These are phyloP conservation scores for Afroboletus lepidellus DNA, from an alignment of 1,284 basidiomycete genomes.

Conservation along the genomic window DNA sequence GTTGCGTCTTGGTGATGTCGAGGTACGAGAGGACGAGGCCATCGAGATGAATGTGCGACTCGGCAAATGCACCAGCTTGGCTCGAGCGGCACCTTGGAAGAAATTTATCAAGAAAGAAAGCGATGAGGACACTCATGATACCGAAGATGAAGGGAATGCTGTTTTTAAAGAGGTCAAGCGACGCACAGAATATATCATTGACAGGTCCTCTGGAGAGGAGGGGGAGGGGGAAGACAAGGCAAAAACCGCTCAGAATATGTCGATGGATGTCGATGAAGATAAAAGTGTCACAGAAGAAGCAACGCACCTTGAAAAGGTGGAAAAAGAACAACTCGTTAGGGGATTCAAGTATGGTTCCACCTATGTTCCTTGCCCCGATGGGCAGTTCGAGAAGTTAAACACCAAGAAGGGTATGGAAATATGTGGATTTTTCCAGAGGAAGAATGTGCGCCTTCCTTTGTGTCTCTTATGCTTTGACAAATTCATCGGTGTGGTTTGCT, in stretches of 20 bases:
- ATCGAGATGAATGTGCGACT: constrained; percentile 76
- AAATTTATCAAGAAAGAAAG: constrained; percentile 55
- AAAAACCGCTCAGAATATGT: constrained; percentile 12
- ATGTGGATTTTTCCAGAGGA: constrained; percentile 74
- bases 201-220: constrained; percentile 35
- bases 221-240: constrained; percentile 15
- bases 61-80: constrained; percentile 80
- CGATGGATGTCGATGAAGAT: constrained; percentile 33
- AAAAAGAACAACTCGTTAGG: constrained; percentile 72
- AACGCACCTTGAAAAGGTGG: constrained; percentile 47
- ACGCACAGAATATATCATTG: constrained; percentile 58
- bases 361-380: constrained; percentile 83
- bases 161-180: constrained; percentile 55
- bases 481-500: constrained; percentile 2
- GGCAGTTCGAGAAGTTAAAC: constrained; percentile 66
- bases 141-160: constrained; percentile 32
- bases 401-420: constrained; percentile 87
- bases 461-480: neutral
- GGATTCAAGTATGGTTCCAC: constrained; percentile 94
- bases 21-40: constrained; percentile 62
- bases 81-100: constrained; percentile 77
- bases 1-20: constrained; percentile 75
- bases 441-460: constrained; percentile 49
- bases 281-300: constrained; percentile 35
- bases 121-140: constrained; percentile 30